Evolutionary conservation across 768 basidiomycete species (phyloP), one percentile per base, ranked within the genome.

Genomic region (Kwoniella dendrophila): DNA sequence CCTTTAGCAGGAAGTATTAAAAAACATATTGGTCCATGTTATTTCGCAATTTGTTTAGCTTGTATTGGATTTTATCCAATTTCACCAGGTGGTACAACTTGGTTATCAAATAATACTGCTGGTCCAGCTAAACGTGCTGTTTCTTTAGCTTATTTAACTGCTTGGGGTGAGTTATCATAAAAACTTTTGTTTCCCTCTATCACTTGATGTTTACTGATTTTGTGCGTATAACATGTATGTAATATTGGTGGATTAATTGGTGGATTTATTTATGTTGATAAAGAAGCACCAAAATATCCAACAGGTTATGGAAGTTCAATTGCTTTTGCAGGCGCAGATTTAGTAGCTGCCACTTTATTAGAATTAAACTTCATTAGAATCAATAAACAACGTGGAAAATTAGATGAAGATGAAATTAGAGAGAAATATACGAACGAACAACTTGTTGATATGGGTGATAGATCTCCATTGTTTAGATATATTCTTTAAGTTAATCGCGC

Each of bases 361-460:
- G 49, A 50, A 50, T 27, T 50, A 8, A 26, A 7, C 16, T 20
- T 50, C 49, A 50, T 50, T 29, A 26, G 65, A n/a, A 62, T 63
- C 48, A 67, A 67, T 29, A 51, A 47, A 16, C 44, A 56, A 36
- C 62, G 65, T 20, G 54, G 18, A 22, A n/a, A 27, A 14, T 52
- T 67, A 36, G 7, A 32, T 16, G 47, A 63, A 33, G 65, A 62
- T 26, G 65, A 67, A 36, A 51, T 67, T 34, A 30, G 40, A 10
- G 55, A 44, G 3, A 44, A 56, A 36, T 63, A 67, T 47, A 63
- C 65, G 3, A n/a, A 14, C 4, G 62, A 63, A 32, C 45, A 67
- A 38, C 47, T 67, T 30, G 53, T 48, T 1, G 55, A 67, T 27
- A 67, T 67, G 65, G 65, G 65, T 12, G 65, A 67, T 45, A 34